Base-by-base conservation (phyloP, 2,329 filamentous ascomycete genomes). In the Fusarium sp. region DNA sequence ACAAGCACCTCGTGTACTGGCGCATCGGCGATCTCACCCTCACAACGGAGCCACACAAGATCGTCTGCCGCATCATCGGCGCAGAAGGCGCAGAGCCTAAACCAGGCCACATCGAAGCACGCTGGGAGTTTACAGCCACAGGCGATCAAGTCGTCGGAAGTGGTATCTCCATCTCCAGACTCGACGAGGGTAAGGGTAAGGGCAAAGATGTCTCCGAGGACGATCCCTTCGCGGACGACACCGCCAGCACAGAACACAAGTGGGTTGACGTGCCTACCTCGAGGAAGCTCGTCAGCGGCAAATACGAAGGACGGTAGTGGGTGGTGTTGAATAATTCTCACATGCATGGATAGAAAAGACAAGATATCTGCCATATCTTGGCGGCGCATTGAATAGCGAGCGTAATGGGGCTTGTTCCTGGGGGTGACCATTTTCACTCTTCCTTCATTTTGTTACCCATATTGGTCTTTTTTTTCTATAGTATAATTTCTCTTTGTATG, bases 1-100 rank as follows among this genome's bases (percentile, higher is more conserved):
- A 96, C 50, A 92, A 92, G 78, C 91, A 91, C 51, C 80, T 94
- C 30, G 91, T 96, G 18, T 95, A 93, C 85, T 97, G 94, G 94
- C 90, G 92, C 20, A 83, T 96, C 1, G 92, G 92, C 51, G 92
- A 97, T 71, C 85, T 98, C 22, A 92, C 90, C 0, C 86, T 93
- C 47, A 88, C 88, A 22, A 84, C 89, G 14, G 90, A 90, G 56
- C 88, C 90, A 73, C 88, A 92, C 78, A 96, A 94, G 83, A 90
- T 98, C 66, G 91, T 98, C 12, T 96, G 94, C 67, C 90, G 95
- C 7, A 93, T 99, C 76, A 85, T 88, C 15, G 87, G 92, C 30
- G 94, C 93, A 0, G 92, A 95, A 39, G 90, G 90, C 30, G 87
- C 90, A 58, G 90, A 90, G 76, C 91, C 93, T 0, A 90, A 90